Percentiles rank a stretch among this genome's conserved stretches.
Conservation (phyloP, 2,329 filamentous ascomycete genomes). For the Sarocladiaceae sp. region DNA sequence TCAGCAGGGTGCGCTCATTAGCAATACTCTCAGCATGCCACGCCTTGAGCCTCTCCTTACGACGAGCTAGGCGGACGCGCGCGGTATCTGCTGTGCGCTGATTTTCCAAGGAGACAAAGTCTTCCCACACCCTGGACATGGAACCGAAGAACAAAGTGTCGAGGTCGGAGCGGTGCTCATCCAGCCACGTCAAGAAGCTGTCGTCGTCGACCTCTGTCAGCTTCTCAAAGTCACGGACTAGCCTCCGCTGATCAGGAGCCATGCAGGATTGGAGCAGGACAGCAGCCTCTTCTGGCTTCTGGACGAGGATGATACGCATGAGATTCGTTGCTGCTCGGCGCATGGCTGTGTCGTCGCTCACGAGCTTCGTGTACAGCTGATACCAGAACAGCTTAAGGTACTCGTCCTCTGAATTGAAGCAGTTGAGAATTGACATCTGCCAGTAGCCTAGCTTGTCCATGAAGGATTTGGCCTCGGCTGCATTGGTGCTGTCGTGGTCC, state of each 20-base stretch:
- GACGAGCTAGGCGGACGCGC: slow-evolving; percentile 63
- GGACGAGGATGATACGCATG: slow-evolving; percentile 88
- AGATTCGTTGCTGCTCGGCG: slow-evolving; percentile 76
- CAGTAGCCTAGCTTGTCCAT: slow-evolving; percentile 89
- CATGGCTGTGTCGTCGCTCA: slow-evolving; percentile 63
- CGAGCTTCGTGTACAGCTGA: slow-evolving; percentile 83
- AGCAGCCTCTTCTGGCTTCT: slow-evolving; percentile 81
- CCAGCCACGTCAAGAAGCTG: slow-evolving; percentile 82
- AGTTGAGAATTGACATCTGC: slow-evolving; percentile 84
- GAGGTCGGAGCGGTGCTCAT: slow-evolving; percentile 72
- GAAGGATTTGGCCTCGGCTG: slow-evolving; percentile 63
- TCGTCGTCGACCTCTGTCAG: slow-evolving; percentile 86
- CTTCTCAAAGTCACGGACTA: slow-evolving; percentile 75
- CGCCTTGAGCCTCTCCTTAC: slow-evolving; percentile 75
- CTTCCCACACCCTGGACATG: slow-evolving; percentile 80
- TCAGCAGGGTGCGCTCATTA: slow-evolving; percentile 67
- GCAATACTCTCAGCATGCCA: slow-evolving; percentile 71
- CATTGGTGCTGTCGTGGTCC: slow-evolving; percentile 57
- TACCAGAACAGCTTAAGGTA: slow-evolving; percentile 87
- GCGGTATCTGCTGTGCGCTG: slow-evolving; percentile 72
- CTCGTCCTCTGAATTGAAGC: slow-evolving; percentile 73
- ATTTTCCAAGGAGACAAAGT: slow-evolving; percentile 82
- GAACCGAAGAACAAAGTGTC: slow-evolving; percentile 79
- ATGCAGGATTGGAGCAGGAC: slow-evolving; percentile 69
- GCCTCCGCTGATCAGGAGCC: slow-evolving; percentile 62